These are phyloP conservation scores for Acacia confusa DNA, from an alignment of 306 rosid genomes.

Conservation along the genomic window DNA sequence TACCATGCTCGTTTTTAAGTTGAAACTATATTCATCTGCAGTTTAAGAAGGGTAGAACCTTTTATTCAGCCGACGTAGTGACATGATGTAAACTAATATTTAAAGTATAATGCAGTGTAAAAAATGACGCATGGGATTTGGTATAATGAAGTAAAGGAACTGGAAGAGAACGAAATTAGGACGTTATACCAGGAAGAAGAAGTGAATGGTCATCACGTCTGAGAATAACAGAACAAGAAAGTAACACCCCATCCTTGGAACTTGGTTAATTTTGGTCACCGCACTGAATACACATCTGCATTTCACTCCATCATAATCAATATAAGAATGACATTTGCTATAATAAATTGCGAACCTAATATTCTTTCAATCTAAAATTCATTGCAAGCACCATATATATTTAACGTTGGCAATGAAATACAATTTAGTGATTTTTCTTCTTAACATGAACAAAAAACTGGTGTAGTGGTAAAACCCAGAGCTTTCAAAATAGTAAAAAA, in stretches of 20 bases:
- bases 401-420: conserved; percentile 17
- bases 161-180: conserved; percentile 6
- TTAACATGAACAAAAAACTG: neutral
- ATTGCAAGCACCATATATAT: conserved; percentile 26
- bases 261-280: conserved; percentile 67
- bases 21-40: neutral
- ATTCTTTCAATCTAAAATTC: neutral
- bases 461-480: conserved; percentile 8
- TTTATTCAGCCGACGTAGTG: neutral
- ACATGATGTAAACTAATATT: neutral
- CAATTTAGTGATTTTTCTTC: neutral
- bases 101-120: neutral
- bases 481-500: neutral
- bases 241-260: conserved; percentile 89
- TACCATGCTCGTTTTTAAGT: neutral
- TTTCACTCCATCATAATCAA: conserved; percentile 28
- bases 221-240: conserved; percentile 77
- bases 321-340: conserved; percentile 11
- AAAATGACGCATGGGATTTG: neutral
- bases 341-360: conserved; percentile 2
- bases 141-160: neutral
- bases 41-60: neutral
- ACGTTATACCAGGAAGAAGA: conserved; percentile 83
- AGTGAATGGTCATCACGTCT: conserved; percentile 83
- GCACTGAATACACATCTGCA: conserved; percentile 91